phyloP scores from a whole-genome alignment of 1,284 basidiomycete species.

The Hemileia vastatrix region DNA sequence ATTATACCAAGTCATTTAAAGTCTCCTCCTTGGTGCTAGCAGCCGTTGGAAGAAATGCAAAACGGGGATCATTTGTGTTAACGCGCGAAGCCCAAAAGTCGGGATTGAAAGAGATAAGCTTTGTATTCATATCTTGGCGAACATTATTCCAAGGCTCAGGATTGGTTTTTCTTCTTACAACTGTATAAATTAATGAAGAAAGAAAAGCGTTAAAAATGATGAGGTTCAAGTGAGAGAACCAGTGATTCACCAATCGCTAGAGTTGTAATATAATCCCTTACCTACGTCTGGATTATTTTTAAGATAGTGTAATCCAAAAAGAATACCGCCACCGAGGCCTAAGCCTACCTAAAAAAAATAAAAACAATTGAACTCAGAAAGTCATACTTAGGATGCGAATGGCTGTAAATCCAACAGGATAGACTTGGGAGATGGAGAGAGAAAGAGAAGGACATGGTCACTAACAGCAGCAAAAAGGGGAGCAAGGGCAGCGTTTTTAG shows the following conservation, averaged over 20 bases:
- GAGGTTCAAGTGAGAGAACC: neutral
- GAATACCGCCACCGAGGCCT: constrained; percentile 33
- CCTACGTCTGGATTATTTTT: constrained; percentile 26
- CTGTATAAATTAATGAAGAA: neutral
- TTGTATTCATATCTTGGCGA: constrained; percentile 35
- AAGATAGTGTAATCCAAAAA: constrained; percentile 34
- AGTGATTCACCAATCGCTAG: no score
- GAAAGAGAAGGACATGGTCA: constrained; percentile 10
- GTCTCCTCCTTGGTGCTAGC: no score
- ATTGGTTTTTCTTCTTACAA: constrained; percentile 27
- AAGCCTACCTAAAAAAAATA: constrained; percentile 29
- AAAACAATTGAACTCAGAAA: neutral
- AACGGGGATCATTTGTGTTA: constrained; percentile 31
- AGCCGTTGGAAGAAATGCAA: no score
- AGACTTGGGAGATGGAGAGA: no score
- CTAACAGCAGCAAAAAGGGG: constrained; percentile 31
- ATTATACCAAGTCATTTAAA: no score
- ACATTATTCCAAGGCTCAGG: constrained; percentile 38
- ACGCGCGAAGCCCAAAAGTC: constrained; percentile 34
- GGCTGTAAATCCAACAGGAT: no score
- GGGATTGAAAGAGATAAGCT: constrained; percentile 33
- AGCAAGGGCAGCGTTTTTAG: constrained; percentile 31
- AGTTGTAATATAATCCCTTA: neutral
- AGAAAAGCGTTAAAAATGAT: constrained; percentile 15
- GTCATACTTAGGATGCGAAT: neutral